Base-by-base conservation (phyloP, 257 asterid genomes). In the Petunia axillaris region DNA sequence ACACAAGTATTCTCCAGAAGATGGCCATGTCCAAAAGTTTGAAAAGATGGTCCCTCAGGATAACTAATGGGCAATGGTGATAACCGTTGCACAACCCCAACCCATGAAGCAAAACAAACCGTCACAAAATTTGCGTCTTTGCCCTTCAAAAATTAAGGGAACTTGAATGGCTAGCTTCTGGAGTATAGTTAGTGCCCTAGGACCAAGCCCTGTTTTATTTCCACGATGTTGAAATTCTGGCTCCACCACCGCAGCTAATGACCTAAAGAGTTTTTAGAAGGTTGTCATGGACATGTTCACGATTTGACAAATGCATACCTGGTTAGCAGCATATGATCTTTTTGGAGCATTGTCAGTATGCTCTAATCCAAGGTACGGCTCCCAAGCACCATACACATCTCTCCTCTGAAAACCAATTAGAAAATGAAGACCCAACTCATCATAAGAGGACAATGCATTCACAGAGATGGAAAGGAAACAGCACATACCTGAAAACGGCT, bases 301-400 rank as follows among this genome's bases (percentile, higher is more conserved):
- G 50, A 77, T n/a, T 57, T 46, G 55, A 57, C 52, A 41, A 41
- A 25, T 6, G 36, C 80, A 71, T 83, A 89, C 94, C 93, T 92
- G 93, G 86, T 87, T 87, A 40, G 92, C 89, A 46, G 89, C 85
- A 84, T 87, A 86, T 35, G 92, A 87, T 82, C 92, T 82, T 79
- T 85, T 90, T 52, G 97, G 93, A 85, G 93, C 78, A 83, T 87
- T 83, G 86, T 92, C 95, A 79, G 91, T 64, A 84, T 88, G 97
- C 86, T 91, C 95, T 79, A 92, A 85, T 70, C 95, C 94, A 52
- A 90, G 90, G 90, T 90, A 89, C 79, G 88, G 91, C 75, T 88
- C 97, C 93, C 93, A 89, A 77, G 92, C 93, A 80, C 95, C 92
- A 83, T 87, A 89, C 39, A 91, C 91, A 81, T 89, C 95, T 88